phyloP scores from a whole-genome alignment of 1,139 yeast genomes.

The Scheffersomyces lignicola region DNA sequence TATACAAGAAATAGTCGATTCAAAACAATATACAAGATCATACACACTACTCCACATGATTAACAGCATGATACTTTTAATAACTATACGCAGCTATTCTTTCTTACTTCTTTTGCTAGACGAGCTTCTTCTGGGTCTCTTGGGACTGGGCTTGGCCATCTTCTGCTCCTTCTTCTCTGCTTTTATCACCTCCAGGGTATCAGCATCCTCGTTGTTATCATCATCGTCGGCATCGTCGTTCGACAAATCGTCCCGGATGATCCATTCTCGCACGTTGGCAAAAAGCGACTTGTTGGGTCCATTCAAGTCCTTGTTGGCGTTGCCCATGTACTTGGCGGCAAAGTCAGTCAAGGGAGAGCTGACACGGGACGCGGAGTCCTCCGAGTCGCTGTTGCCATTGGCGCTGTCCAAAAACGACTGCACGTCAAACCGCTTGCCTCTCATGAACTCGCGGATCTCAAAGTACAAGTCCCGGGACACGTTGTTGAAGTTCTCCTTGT shows the following conservation, averaged over 20 bases:
- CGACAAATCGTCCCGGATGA: conserved; percentile 36
- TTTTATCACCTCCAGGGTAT: no score
- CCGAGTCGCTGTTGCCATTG: conserved; percentile 27
- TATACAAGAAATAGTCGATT: no score
- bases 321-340: conserved; percentile 61
- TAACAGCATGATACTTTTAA: no score
- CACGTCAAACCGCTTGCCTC: conserved; percentile 49
- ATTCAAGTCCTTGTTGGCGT: conserved; percentile 49
- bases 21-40: no score
- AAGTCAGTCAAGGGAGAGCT: conserved; percentile 59
- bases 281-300: conserved; percentile 44
- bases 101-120: not conserved
- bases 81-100: no score
- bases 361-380: conserved; percentile 26
- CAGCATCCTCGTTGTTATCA: conserved; percentile 5
- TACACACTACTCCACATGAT: no score
- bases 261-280: conserved; percentile 71
- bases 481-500: conserved; percentile 66
- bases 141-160: conserved; percentile 7
- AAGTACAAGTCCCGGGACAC: conserved; percentile 80
- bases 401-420: conserved; percentile 28
- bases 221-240: conserved; percentile 12
- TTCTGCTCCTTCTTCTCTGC: conserved; percentile 4
- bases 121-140: conserved; percentile 3
- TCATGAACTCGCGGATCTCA: conserved; percentile 75